Conservation (phyloP, 179 eudicot genomes). For the Heliamphora pulchella region DNA sequence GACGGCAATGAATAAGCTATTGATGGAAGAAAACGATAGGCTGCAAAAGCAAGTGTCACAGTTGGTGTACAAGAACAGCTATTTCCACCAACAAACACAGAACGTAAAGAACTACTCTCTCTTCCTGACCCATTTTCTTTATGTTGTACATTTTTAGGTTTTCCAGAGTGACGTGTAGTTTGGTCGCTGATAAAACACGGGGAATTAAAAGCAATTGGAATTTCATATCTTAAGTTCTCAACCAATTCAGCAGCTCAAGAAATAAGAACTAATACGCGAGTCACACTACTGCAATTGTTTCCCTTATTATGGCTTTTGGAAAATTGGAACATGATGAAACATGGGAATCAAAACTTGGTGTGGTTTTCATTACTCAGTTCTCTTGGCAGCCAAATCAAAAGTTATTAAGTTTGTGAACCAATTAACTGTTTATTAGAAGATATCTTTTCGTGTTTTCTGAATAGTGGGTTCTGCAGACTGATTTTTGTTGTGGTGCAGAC, state of each 20-base stretch:
- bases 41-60: no score
- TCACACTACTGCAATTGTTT: not conserved
- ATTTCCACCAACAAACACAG: conserved; percentile 73
- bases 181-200: not conserved
- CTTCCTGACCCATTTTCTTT: not conserved
- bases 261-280: not conserved
- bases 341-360: no score
- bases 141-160: not conserved
- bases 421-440: not conserved
- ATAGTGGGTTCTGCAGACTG: not conserved
- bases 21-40: conserved; percentile 96
- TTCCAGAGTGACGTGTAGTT: not conserved
- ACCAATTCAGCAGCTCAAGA: not conserved
- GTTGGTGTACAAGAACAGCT: conserved; percentile 80
- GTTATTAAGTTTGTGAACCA: not conserved
- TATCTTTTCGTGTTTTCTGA: not conserved
- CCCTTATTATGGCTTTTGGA: no score
- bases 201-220: not conserved
- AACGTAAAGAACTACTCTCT: conserved; percentile 35
- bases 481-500: conserved; percentile 37
- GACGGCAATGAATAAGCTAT: conserved; percentile 85
- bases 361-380: not conserved
- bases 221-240: not conserved
- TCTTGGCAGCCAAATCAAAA: not conserved
- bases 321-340: no score